Evolutionary conservation across 2,329 filamentous ascomycete genomes (phyloP).

Genomic region (Apiospora aurea): DNA sequence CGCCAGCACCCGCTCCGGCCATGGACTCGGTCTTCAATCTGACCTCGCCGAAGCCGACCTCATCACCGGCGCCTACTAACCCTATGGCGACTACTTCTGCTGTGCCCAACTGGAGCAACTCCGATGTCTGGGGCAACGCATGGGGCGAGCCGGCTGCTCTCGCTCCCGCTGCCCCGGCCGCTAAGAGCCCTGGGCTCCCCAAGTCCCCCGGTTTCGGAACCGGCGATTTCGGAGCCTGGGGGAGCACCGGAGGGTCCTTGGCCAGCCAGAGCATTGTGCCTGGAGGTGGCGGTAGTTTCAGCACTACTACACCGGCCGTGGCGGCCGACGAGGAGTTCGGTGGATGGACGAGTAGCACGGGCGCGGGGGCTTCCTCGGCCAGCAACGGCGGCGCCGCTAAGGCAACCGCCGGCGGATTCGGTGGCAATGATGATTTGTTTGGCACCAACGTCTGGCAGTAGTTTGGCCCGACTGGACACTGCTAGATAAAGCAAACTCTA

Average conservation of each 20-base stretch:
- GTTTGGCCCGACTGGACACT: conserved; percentile 26
- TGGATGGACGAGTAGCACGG: conserved; percentile 82
- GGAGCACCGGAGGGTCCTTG: conserved; percentile 55
- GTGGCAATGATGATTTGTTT: conserved; percentile 79
- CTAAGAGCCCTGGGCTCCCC: conserved; percentile 66
- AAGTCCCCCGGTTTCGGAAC: conserved; percentile 52
- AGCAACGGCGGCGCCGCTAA: conserved; percentile 54
- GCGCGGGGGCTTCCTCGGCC: conserved; percentile 43
- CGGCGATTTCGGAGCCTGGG: conserved; percentile 68
- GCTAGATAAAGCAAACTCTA: conserved; percentile 25
- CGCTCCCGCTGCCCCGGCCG: conserved; percentile 52
- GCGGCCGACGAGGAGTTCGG: conserved; percentile 94
- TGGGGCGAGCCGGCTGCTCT: conserved; percentile 74
- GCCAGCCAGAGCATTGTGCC: conserved; percentile 67
- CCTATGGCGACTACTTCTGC: conserved; percentile 47
- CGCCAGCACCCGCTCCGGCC: conserved; percentile 49
- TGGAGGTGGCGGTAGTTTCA: conserved; percentile 70
- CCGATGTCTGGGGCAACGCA: conserved; percentile 89
- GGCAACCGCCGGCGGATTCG: conserved; percentile 66
- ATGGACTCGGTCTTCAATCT: conserved; percentile 83
- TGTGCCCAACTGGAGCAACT: conserved; percentile 45
- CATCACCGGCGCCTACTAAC: conserved; percentile 47
- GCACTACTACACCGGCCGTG: conserved; percentile 69
- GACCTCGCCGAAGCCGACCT: conserved; percentile 55
- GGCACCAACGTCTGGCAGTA: conserved; percentile 90